phyloP scores from a whole-genome alignment of 257 asterid species.

The Echium plantagineum region DNA sequence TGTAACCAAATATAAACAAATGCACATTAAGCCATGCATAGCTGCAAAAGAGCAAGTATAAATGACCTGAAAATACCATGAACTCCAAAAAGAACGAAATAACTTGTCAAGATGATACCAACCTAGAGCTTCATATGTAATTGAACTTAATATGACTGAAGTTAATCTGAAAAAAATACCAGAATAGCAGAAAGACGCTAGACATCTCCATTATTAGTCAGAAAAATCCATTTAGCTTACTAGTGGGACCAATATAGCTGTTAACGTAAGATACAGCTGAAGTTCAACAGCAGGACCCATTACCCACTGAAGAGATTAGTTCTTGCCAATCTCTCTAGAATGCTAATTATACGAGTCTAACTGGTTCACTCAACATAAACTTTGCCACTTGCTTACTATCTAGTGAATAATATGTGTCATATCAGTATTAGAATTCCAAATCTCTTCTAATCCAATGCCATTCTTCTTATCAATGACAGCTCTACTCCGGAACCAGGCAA shows the following conservation, averaged over 20 bases:
- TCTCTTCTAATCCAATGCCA: too few relatives aligned
- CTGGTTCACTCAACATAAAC: too few relatives aligned
- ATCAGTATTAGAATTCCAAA: too few relatives aligned
- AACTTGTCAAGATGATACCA: not conserved
- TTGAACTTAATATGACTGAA: not conserved
- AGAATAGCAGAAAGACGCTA: not conserved
- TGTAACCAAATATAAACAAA: conserved; percentile 14
- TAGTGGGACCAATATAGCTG: not conserved
- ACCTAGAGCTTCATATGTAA: not conserved
- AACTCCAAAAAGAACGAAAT: not conserved
- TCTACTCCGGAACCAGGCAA: too few relatives aligned
- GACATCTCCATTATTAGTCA: not conserved
- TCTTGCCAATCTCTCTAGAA: too few relatives aligned
- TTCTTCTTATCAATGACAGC: too few relatives aligned
- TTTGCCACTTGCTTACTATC: too few relatives aligned
- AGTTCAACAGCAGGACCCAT: too few relatives aligned
- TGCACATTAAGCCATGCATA: not conserved
- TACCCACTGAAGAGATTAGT: too few relatives aligned
- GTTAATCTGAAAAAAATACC: not conserved
- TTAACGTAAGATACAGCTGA: not conserved
- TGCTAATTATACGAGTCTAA: too few relatives aligned
- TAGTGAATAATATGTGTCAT: too few relatives aligned
- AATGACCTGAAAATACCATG: not conserved
- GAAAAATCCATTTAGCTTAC: not conserved
- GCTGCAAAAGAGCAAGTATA: not conserved